Percentiles rank a stretch among this genome's conserved stretches.
phyloP scores from a whole-genome alignment of 2,329 filamentous ascomycete genomes.

The Aschersonia sp. region DNA sequence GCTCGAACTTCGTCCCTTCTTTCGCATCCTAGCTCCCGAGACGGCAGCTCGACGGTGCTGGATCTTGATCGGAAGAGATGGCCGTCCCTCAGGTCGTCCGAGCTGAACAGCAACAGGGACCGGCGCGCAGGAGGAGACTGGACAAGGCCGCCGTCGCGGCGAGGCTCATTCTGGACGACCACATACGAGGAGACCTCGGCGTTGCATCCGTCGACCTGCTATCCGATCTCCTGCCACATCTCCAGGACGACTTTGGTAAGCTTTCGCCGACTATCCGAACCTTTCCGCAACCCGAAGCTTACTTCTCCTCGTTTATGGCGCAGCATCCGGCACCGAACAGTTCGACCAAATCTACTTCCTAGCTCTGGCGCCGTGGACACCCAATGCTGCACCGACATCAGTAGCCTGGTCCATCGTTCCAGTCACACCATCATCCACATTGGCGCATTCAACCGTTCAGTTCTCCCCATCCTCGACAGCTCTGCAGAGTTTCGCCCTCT shows the following conservation, averaged over 20 bases:
- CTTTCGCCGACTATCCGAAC: conserved; percentile 23
- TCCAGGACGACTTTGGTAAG: conserved; percentile 18
- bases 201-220: conserved; percentile 79
- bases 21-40: background rate
- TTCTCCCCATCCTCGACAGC: conserved; percentile 59
- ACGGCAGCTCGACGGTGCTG: background rate
- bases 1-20: background rate
- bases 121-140: conserved; percentile 38
- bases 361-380: conserved; percentile 61
- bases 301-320: background rate
- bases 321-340: conserved; percentile 19
- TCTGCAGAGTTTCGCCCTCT: conserved; percentile 66
- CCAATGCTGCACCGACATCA: conserved; percentile 41
- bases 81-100: background rate
- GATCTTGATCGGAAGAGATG: background rate
- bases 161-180: conserved; percentile 70
- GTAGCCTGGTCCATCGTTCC: conserved; percentile 77
- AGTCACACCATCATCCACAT: conserved; percentile 46
- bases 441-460: conserved; percentile 65
- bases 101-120: conserved; percentile 10
- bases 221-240: conserved; percentile 59
- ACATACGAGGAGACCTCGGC: conserved; percentile 72
- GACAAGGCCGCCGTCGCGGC: conserved; percentile 68
- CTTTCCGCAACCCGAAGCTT: background rate
- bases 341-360: conserved; percentile 41